Conservation (phyloP, 352 stramenopile species). For the Saprolegnia parasitica region DNA sequence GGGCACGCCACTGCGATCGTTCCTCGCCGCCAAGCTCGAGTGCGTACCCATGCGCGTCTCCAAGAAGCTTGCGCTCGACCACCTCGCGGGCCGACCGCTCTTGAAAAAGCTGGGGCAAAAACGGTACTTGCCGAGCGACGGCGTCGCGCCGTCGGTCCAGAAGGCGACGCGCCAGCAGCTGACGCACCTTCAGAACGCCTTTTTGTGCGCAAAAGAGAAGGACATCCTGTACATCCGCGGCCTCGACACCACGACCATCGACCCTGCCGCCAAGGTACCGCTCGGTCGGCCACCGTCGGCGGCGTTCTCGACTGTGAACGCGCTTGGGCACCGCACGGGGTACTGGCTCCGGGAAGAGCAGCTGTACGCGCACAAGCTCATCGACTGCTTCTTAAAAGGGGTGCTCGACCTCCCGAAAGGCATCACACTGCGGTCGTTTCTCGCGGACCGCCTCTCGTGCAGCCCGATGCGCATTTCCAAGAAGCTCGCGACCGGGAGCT, state of each 20-base stretch:
- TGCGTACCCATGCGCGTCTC: conserved; percentile 77
- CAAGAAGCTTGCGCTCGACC: conserved; percentile 48
- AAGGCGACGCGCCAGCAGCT: conserved; percentile 8
- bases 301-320: conserved; percentile 1
- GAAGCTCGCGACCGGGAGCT: conserved; percentile 60
- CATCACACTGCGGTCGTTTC: conserved; percentile 62
- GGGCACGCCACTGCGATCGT: conserved; percentile 66
- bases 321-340: conserved; percentile 37
- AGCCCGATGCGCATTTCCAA: conserved; percentile 79
- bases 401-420: conserved; percentile 53
- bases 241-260: conserved; percentile 12
- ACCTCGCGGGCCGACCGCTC: conserved; percentile 2
- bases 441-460: conserved; percentile 58
- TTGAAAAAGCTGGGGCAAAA: conserved; percentile 9
- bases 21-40: conserved; percentile 62
- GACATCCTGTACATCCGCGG: conserved; percentile 14
- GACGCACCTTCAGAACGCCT: background rate
- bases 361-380: conserved; percentile 55
- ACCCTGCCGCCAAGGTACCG: conserved; percentile 4
- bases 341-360: conserved; percentile 67
- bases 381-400: conserved; percentile 65
- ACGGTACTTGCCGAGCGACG: background rate
- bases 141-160: background rate
- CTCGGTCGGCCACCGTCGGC: background rate
- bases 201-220: conserved; percentile 15